phyloP scores from a whole-genome alignment of 805 yeast species.

The Diddensiella caesifluorescens region DNA sequence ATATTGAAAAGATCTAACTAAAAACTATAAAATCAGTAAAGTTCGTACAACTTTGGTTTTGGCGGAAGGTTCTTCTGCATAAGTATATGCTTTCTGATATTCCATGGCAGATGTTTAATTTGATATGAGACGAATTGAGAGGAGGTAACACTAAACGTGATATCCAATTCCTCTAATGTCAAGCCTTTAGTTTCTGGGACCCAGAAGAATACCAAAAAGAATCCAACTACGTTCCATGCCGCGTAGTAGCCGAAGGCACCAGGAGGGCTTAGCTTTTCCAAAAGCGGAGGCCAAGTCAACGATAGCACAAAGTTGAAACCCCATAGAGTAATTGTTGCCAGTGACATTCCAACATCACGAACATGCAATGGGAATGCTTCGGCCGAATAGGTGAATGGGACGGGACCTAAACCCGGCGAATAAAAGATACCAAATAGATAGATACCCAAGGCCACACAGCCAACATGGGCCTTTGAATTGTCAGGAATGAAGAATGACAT shows the following conservation, averaged over 20 bases:
- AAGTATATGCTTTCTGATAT: constrained; percentile 20
- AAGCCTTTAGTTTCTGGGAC: constrained; percentile 65
- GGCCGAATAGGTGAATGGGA: constrained; percentile 83
- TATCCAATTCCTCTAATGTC: constrained; percentile 73
- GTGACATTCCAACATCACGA: constrained; percentile 75
- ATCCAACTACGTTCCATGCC: constrained; percentile 74
- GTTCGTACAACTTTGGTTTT: constrained; percentile 17
- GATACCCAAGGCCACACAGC: constrained; percentile 64
- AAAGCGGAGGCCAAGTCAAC: constrained; percentile 73
- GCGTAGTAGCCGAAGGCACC: constrained; percentile 91
- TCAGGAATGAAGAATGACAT: constrained; percentile 66
- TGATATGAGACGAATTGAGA: constrained; percentile 49
- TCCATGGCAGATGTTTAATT: constrained; percentile 29
- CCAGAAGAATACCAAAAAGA: constrained; percentile 49
- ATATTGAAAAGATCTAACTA: too few relatives aligned
- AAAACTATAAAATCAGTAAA: too few relatives aligned
- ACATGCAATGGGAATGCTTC: constrained; percentile 77
- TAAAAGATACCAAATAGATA: constrained; percentile 68
- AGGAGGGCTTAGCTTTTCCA: constrained; percentile 60
- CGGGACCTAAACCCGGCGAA: constrained; percentile 85
- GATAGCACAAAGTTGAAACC: constrained; percentile 56
- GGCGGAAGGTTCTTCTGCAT: constrained; percentile 21
- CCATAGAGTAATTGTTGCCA: constrained; percentile 60
- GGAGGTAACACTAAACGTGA: constrained; percentile 57
- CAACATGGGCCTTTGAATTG: constrained; percentile 46